Conservation (phyloP, 768 basidiomycete species). For the Phanerochaete carnosa region DNA sequence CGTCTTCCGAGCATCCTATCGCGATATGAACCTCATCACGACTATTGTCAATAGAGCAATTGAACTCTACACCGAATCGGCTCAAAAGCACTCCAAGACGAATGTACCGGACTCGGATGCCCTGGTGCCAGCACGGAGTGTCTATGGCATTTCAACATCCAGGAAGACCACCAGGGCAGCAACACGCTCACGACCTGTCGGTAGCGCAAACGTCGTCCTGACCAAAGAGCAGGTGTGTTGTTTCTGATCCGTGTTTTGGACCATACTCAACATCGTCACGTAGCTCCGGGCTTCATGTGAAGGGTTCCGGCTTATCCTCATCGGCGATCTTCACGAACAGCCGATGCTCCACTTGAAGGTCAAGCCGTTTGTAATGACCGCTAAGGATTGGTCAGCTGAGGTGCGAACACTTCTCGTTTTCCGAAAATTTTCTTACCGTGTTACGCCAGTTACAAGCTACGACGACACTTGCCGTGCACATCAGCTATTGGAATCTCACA, state of each 20-base stretch:
- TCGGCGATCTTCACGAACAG: constrained; percentile 93
- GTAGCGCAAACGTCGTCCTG: constrained; percentile 47
- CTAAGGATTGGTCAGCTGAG: constrained; percentile 93
- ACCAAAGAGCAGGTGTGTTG: constrained; percentile 76
- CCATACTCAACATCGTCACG: neutral
- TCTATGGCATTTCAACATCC: neutral
- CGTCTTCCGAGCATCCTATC: constrained; percentile 91
- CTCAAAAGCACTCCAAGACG: constrained; percentile 1
- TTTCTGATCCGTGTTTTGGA: neutral
- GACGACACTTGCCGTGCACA: constrained; percentile 74
- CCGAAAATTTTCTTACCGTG: neutral
- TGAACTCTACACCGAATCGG: constrained; percentile 61
- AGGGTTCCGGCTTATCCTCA: constrained; percentile 89
- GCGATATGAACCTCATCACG: constrained; percentile 88
- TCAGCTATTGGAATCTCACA: constrained; percentile 95
- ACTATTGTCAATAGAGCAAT: constrained; percentile 84
- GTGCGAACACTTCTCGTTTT: constrained; percentile 37
- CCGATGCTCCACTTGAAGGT: constrained; percentile 89
- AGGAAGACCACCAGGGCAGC: constrained; percentile 10
- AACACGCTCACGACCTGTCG: constrained; percentile 19
- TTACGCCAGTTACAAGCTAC: constrained; percentile 70
- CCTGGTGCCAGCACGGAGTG: neutral
- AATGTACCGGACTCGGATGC: neutral
- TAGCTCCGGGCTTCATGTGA: constrained; percentile 86
- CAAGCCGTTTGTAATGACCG: constrained; percentile 77